Evolutionary conservation across 208 protist species (phyloP).

Genomic region (Porcisia hertigi): DNA sequence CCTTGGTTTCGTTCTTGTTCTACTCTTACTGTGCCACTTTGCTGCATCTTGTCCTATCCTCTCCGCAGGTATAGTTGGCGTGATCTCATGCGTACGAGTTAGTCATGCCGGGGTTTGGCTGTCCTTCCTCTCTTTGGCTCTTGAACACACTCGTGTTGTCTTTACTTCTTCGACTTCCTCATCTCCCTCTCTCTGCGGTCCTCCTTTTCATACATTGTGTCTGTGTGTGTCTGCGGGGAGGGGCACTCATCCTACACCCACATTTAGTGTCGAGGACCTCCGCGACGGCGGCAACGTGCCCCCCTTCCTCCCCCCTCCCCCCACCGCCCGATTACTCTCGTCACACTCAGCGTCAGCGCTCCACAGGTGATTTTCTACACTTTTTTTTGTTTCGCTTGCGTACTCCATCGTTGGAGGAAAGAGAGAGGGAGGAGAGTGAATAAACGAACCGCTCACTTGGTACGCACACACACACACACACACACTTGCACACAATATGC

Average conservation of each 20-base stretch:
- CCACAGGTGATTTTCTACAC: too few species aligned
- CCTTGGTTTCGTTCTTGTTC: not conserved
- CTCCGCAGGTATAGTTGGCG: not conserved
- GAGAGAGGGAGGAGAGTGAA: too few species aligned
- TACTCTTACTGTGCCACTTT: not conserved
- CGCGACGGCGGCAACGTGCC: not conserved
- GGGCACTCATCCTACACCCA: not conserved
- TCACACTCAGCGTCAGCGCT: too few species aligned
- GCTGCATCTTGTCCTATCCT: not conserved
- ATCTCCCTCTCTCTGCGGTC: not conserved
- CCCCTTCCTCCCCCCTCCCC: not conserved
- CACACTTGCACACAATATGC: conserved; percentile 24
- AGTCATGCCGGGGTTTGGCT: not conserved
- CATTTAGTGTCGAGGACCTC: not conserved
- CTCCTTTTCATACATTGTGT: not conserved
- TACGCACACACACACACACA: not conserved
- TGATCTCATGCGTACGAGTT: not conserved
- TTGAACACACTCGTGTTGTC: not conserved
- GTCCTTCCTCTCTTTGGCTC: not conserved
- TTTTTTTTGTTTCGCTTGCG: too few species aligned
- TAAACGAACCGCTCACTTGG: too few species aligned
- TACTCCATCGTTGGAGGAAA: too few species aligned
- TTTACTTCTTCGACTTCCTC: not conserved
- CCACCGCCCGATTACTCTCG: too few species aligned
- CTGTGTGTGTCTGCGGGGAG: not conserved